Evolutionary conservation across 176 grass and related monocot species (phyloP).

Genomic region (Pontederia crassipes): DNA sequence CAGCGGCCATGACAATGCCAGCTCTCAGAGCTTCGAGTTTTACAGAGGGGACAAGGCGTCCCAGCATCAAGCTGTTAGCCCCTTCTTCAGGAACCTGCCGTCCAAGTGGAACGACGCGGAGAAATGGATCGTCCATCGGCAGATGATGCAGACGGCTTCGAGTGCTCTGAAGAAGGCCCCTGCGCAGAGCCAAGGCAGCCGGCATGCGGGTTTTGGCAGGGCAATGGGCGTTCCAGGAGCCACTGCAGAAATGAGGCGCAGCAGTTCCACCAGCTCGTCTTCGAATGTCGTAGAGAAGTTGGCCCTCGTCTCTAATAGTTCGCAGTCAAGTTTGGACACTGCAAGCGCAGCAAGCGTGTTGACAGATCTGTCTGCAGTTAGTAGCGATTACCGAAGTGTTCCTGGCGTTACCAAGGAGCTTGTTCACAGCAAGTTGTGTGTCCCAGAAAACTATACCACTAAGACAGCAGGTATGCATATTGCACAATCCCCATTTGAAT

Average conservation of each 20-base stretch:
- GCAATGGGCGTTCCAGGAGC: slow-evolving; percentile 31
- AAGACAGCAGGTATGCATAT: background rate
- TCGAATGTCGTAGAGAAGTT: slow-evolving; percentile 12
- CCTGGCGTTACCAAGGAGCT: background rate
- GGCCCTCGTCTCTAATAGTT: slow-evolving; percentile 9
- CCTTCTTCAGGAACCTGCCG: slow-evolving; percentile 60
- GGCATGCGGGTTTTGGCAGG: slow-evolving; percentile 8
- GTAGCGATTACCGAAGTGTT: background rate
- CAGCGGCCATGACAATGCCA: slow-evolving; percentile 27
- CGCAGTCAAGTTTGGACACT: slow-evolving; percentile 2
- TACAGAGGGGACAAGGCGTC: slow-evolving; percentile 32
- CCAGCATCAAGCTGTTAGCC: slow-evolving; percentile 20
- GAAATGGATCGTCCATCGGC: slow-evolving; percentile 75
- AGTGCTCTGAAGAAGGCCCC: slow-evolving; percentile 51
- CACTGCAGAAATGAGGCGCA: slow-evolving; percentile 7
- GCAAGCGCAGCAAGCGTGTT: background rate
- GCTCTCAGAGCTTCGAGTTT: slow-evolving; percentile 57
- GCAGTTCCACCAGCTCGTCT: background rate
- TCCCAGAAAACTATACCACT: background rate
- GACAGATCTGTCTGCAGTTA: slow-evolving; percentile 3
- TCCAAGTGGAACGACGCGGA: slow-evolving; percentile 99
- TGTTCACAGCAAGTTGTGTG: background rate
- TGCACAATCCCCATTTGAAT: too few species aligned
- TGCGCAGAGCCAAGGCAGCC: background rate
- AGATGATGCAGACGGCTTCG: slow-evolving; percentile 66